phyloP scores from a whole-genome alignment of 768 basidiomycete genomes.

The Paxillus ammoniavirescens region DNA sequence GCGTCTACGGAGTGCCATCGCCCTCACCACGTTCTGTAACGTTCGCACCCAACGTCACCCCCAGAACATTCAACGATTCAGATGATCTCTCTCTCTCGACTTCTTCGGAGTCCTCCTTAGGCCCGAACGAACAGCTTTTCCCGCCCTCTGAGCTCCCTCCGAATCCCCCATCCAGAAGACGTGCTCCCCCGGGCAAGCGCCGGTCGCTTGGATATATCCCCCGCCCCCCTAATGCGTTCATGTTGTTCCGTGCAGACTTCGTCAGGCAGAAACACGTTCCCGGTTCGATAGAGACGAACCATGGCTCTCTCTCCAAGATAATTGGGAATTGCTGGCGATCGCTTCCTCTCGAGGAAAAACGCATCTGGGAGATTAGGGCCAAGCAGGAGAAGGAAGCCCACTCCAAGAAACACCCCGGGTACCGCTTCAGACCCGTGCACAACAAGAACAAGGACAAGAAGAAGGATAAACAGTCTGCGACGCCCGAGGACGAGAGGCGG shows the following conservation, averaged over 20 bases:
- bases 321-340: slow-evolving; percentile 62
- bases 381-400: slow-evolving; percentile 75
- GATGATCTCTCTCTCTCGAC: slow-evolving; percentile 25
- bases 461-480: slow-evolving; percentile 24
- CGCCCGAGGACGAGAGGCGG: slow-evolving; percentile 29
- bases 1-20: slow-evolving; percentile 45
- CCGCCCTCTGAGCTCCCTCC: slow-evolving; percentile 48
- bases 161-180: slow-evolving; percentile 41
- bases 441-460: slow-evolving; percentile 48
- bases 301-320: slow-evolving; percentile 49
- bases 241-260: slow-evolving; percentile 37
- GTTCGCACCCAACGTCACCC: slow-evolving; percentile 64
- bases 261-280: slow-evolving; percentile 47
- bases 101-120: slow-evolving; percentile 28
- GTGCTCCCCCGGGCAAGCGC: slow-evolving; percentile 60
- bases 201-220: slow-evolving; percentile 47
- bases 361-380: slow-evolving; percentile 69
- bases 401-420: slow-evolving; percentile 66
- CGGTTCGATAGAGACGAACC: slow-evolving; percentile 49
- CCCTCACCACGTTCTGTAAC: slow-evolving; percentile 50
- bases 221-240: slow-evolving; percentile 33
- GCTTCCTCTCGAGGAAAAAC: slow-evolving; percentile 68
- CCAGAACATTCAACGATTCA: slow-evolving; percentile 44
- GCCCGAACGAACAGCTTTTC: slow-evolving; percentile 44
- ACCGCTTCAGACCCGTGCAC: slow-evolving; percentile 44